A percentile compares a stretch with the other conserved stretches of the same genome.
These are phyloP conservation scores for Colletotrichum cuscutae DNA, from an alignment of 2,329 filamentous ascomycete genomes.

Conservation along the genomic window DNA sequence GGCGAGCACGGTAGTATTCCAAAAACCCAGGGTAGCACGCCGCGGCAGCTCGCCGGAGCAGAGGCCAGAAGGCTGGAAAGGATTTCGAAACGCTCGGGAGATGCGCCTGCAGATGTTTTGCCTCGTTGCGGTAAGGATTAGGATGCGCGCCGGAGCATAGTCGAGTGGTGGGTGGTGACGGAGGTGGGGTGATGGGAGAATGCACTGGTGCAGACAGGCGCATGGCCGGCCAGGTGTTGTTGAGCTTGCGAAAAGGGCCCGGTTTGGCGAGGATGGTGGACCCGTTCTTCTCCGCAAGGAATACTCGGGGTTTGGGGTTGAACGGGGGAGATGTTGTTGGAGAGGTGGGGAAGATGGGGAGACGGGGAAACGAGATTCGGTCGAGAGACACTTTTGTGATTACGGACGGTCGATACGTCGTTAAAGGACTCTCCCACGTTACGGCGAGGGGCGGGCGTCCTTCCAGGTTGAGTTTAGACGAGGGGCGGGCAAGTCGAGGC, in stretches of 20 bases:
- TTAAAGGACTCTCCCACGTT: background rate
- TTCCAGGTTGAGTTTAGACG: background rate
- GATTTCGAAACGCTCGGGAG: slow-evolving; percentile 19
- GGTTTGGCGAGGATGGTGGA: slow-evolving; percentile 17
- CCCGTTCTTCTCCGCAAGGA: slow-evolving; percentile 29
- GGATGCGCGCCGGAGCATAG: slow-evolving; percentile 1
- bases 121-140: slow-evolving; percentile 9
- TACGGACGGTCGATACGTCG: background rate
- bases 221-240: slow-evolving; percentile 1
- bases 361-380: background rate
- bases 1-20: background rate
- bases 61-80: slow-evolving; percentile 5
- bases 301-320: slow-evolving; percentile 25
- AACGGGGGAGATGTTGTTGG: slow-evolving; percentile 18
- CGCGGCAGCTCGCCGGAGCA: slow-evolving; percentile 9
- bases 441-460: background rate
- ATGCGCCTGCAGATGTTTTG: slow-evolving; percentile 25
- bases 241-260: slow-evolving; percentile 24
- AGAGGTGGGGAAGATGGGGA: slow-evolving; percentile 10
- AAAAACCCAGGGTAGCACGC: background rate
- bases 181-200: slow-evolving; percentile 13
- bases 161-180: slow-evolving; percentile 16
- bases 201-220: background rate
- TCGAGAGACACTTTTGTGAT: background rate
- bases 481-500: slow-evolving; percentile 14